phyloP scores from a whole-genome alignment of 1,139 yeast genomes.

The Hansenula anomala region DNA sequence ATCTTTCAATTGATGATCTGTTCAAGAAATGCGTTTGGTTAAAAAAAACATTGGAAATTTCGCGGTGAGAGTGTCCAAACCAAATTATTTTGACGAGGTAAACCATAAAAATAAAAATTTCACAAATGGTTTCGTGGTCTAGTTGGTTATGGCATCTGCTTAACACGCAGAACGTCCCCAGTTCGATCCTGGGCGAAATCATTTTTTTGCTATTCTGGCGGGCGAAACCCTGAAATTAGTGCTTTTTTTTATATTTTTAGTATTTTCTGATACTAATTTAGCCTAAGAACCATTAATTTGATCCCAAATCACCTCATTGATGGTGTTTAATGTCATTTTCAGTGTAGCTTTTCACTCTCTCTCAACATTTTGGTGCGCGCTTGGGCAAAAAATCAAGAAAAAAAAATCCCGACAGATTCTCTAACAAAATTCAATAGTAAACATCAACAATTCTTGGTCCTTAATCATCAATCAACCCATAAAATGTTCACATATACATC shows the following conservation, averaged over 20 bases:
- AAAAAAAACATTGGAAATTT: background rate
- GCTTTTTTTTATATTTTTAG: background rate
- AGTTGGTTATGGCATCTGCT: constrained; percentile 99
- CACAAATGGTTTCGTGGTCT: constrained; percentile 72
- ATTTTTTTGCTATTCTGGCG: constrained; percentile 25
- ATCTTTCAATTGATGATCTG: background rate
- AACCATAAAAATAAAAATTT: background rate
- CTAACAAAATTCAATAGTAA: no score
- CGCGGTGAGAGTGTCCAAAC: background rate
- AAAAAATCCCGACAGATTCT: no score
- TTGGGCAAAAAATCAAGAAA: no score
- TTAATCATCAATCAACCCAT: no score
- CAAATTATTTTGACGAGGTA: background rate
- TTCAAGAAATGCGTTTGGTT: no score
- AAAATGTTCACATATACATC: constrained; percentile 19
- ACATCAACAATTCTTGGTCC: no score
- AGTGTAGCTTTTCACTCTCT: no score
- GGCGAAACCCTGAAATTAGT: background rate
- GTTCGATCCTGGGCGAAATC: constrained; percentile 99
- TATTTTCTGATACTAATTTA: no score
- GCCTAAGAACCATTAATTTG: no score
- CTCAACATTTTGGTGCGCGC: no score
- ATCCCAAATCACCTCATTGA: no score
- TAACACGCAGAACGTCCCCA: constrained; percentile 99
- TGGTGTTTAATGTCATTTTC: no score